Conservation (phyloP, 179 eudicot species). For the Gypsophila paniculata region DNA sequence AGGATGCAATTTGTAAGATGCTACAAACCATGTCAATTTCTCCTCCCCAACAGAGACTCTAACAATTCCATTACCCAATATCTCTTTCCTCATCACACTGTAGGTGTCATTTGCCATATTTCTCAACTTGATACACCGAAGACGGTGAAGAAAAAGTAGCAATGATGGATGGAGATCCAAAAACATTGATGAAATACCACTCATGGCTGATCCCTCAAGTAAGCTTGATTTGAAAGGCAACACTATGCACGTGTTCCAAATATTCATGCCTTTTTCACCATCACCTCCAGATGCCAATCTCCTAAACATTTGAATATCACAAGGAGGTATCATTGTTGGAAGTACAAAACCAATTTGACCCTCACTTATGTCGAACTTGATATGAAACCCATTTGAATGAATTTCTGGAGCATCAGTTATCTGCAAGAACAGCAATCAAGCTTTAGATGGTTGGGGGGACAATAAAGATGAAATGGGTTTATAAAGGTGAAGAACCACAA, state of each 20-base stretch:
- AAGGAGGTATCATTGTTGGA: conserved; percentile 73
- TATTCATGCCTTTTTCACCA: conserved; percentile 29
- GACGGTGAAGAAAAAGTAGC: conserved; percentile 95
- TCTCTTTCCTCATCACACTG: conserved; percentile 70
- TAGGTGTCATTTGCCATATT: conserved; percentile 57
- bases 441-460: conserved; percentile 7
- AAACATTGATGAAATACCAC: conserved; percentile 65
- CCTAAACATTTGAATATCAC: conserved; percentile 50
- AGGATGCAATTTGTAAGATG: conserved; percentile 57
- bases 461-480: not conserved
- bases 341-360: conserved; percentile 98
- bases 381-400: conserved; percentile 95
- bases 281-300: conserved; percentile 43
- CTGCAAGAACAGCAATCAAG: conserved; percentile 38
- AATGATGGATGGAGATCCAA: conserved; percentile 94
- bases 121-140: conserved; percentile 66
- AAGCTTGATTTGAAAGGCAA: conserved; percentile 77
- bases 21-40: conserved; percentile 80
- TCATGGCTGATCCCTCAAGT: conserved; percentile 43
- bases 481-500: not conserved
- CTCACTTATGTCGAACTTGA: conserved; percentile 84
- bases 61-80: conserved; percentile 68
- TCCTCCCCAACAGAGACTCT: conserved; percentile 67
- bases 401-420: conserved; percentile 99
- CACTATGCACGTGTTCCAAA: conserved; percentile 90